Evolutionary conservation across 2,329 filamentous ascomycete genomes (phyloP).

Genomic region (Emmonsiellopsis sp.): DNA sequence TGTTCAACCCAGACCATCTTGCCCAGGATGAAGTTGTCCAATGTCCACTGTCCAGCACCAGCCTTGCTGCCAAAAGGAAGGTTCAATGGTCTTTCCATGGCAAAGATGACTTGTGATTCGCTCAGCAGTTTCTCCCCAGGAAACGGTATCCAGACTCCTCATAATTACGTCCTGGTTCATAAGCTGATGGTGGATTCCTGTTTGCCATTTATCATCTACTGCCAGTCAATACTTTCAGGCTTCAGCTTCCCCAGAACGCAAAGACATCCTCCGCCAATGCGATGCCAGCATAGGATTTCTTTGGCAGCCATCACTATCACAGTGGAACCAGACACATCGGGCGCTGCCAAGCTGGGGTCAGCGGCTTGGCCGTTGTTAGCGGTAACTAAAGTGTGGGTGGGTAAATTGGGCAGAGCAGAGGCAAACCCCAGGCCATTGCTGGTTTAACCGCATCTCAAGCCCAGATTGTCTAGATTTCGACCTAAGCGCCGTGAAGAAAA

Average conservation of each 20-base stretch:
- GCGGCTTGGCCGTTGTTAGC: neutral
- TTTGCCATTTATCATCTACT: neutral
- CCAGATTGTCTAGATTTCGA: neutral
- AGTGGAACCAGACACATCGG: neutral
- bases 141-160: too few species aligned
- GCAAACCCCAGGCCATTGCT: neutral
- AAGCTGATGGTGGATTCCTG: too few species aligned
- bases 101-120: too few species aligned
- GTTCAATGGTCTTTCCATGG: too few species aligned
- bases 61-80: too few species aligned
- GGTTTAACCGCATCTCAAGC: neutral
- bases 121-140: too few species aligned
- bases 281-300: neutral
- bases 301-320: neutral
- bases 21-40: too few species aligned
- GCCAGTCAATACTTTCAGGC: neutral
- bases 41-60: too few species aligned
- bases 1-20: too few species aligned
- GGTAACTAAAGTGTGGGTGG: neutral
- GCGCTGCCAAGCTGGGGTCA: neutral
- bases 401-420: neutral
- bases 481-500: neutral
- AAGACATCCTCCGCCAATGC: neutral
- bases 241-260: neutral
- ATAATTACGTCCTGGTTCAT: too few species aligned